A percentile compares a stretch with the other conserved stretches of the same genome.
These are phyloP conservation scores for Poa pratensis DNA, from an alignment of 176 grass and related monocot species.

Conservation along the genomic window DNA sequence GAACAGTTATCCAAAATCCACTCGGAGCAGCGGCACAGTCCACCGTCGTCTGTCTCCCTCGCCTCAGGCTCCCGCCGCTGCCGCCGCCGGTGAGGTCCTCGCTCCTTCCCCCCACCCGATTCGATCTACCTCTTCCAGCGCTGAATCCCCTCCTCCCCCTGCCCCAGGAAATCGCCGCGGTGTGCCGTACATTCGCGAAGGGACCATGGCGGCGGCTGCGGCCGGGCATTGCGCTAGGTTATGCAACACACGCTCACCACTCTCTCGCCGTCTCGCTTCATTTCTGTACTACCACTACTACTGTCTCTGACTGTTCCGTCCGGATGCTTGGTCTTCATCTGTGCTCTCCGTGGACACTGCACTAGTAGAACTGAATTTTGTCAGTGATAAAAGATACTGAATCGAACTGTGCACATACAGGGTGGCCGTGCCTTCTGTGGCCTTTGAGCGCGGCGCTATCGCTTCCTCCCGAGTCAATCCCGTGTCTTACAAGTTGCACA, in stretches of 20 bases:
- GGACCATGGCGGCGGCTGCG: neutral
- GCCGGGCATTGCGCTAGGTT: neutral
- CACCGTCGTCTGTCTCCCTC: neutral
- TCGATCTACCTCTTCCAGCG: neutral
- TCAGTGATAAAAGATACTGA: neutral
- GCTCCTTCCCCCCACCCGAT: neutral
- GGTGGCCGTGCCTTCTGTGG: neutral
- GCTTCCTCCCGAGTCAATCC: neutral
- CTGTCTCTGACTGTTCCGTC: neutral
- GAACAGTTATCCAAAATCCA: no score
- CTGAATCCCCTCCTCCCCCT: neutral
- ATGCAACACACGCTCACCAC: neutral
- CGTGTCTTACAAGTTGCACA: neutral
- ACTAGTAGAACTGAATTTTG: neutral
- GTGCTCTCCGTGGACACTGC: neutral
- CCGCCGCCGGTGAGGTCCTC: neutral
- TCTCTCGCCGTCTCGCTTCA: neutral
- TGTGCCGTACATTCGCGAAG: neutral
- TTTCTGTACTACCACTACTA: neutral
- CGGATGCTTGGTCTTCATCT: neutral
- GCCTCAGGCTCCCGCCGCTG: neutral
- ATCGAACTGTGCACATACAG: conserved; percentile 6
- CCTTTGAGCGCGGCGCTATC: neutral
- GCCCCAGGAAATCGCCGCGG: neutral
- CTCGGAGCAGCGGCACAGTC: neutral